phyloP scores from a whole-genome alignment of 768 basidiomycete genomes.

The Multifurca ochricompacta region DNA sequence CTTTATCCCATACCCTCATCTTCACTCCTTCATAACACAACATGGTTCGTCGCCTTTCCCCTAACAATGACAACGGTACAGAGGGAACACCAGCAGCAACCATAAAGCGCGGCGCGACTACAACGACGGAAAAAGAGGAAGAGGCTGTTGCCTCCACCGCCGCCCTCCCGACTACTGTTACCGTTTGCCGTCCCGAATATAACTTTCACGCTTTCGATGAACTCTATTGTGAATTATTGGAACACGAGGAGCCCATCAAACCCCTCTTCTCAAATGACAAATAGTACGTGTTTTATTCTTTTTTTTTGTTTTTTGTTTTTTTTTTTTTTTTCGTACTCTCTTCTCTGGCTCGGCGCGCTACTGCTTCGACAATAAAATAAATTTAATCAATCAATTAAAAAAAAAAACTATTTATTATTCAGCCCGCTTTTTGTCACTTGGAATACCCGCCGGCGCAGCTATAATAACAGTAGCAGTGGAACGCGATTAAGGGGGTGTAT shows the following conservation, averaged over 20 bases:
- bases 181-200: conserved; percentile 60
- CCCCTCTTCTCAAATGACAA: conserved; percentile 66
- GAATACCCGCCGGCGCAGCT: conserved; percentile 64
- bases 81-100: no score
- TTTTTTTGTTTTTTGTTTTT: background rate
- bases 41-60: no score
- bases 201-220: conserved; percentile 79
- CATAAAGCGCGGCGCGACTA: no score
- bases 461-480: conserved; percentile 32
- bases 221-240: conserved; percentile 75
- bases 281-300: conserved; percentile 49
- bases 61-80: no score
- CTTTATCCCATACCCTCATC: background rate
- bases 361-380: no score
- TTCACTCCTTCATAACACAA: no score
- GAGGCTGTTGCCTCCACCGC: no score
- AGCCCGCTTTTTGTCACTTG: conserved; percentile 97
- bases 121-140: no score
- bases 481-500: conserved; percentile 84
- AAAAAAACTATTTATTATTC: no score
- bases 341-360: no score
- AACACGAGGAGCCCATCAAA: conserved; percentile 43
- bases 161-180: background rate
- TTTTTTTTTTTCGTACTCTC: background rate
- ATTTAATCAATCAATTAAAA: no score